Evolutionary conservation across 768 basidiomycete species (phyloP), one percentile per base, ranked within the genome.

Genomic region (Trametes meyenii): DNA sequence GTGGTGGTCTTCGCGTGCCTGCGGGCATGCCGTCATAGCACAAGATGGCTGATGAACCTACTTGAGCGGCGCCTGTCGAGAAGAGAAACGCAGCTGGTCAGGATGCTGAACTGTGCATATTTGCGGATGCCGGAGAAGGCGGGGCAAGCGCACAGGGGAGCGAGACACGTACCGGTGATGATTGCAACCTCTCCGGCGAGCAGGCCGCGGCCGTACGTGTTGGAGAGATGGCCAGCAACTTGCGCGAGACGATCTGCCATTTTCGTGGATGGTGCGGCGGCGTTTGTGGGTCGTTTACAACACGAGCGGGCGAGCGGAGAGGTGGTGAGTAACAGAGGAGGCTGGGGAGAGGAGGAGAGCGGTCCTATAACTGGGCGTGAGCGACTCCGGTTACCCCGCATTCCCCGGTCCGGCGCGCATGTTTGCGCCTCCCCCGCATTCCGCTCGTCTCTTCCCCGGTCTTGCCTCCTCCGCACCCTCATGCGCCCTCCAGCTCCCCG

Each of bases 161-260:
- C 35, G 21, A 33, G 24, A 33, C 38, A 74, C 83, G 67, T 69
- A 87, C 90, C 92, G 51, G 92, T 94, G 68, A 94, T 87, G 71
- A 94, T 92, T 16, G 89, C 91, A 8, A 93, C 91, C 68, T 94
- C 89, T 6, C 86, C 89, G 1, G 78, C 81, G 50, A 92, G 78
- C 45, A 94, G 76, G 3, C 91, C 90, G 7, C 80, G 76, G 21
- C 72, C 65, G 57, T 77, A 63, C 21, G 74, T 61, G 68, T 83
- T 87, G 39, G 82, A 81, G 26, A 92, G 74, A 69, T 92, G 90
- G 55, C 83, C 84, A 29, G 89, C 82, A 49, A 92, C 81, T 75
- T 91, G 90, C 48, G 83, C 73, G 44, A 92, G 83, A 67, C 77
- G 75, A 19, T 74, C 68, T 2, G 75, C 63, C 72, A 78, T 76